These are phyloP conservation scores for Venturia pyrina DNA, from an alignment of 2,329 filamentous ascomycete genomes.

Conservation along the genomic window DNA sequence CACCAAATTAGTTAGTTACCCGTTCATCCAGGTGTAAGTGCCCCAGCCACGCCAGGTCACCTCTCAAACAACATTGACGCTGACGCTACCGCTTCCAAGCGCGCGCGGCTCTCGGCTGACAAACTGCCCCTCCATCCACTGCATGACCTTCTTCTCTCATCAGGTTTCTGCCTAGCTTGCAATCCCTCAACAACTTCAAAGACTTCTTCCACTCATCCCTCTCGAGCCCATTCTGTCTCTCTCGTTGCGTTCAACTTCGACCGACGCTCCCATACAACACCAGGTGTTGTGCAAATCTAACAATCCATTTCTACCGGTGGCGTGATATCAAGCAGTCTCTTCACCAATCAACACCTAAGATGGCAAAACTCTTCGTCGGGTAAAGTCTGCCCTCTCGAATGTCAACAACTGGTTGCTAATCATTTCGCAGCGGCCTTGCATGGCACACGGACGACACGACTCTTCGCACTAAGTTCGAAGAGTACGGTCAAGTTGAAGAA, in stretches of 20 bases:
- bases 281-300: background rate
- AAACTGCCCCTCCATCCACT: slow-evolving; percentile 1
- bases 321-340: background rate
- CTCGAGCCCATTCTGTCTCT: slow-evolving; percentile 1
- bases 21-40: background rate
- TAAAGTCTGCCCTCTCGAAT: slow-evolving; percentile 37
- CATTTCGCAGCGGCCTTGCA: slow-evolving; percentile 70
- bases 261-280: background rate
- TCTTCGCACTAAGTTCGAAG: slow-evolving; percentile 82
- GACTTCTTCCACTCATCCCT: background rate
- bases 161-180: slow-evolving; percentile 1
- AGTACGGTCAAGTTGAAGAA: slow-evolving; percentile 86
- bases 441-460: slow-evolving; percentile 94
- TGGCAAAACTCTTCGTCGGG: slow-evolving; percentile 96
- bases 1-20: background rate
- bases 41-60: background rate
- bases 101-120: background rate
- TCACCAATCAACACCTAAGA: slow-evolving; percentile 30
- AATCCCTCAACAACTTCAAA: slow-evolving; percentile 1
- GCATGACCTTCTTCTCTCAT: background rate
- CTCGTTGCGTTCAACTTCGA: background rate
- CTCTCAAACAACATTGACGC: background rate
- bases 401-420: background rate
- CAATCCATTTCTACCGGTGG: background rate
- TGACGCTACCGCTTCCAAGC: slow-evolving; percentile 2